A percentile compares a stretch with the other conserved stretches of the same genome.
Evolutionary conservation across 2,329 filamentous ascomycete species (phyloP).

Genomic region (Phaeophleospora eucalypticola): DNA sequence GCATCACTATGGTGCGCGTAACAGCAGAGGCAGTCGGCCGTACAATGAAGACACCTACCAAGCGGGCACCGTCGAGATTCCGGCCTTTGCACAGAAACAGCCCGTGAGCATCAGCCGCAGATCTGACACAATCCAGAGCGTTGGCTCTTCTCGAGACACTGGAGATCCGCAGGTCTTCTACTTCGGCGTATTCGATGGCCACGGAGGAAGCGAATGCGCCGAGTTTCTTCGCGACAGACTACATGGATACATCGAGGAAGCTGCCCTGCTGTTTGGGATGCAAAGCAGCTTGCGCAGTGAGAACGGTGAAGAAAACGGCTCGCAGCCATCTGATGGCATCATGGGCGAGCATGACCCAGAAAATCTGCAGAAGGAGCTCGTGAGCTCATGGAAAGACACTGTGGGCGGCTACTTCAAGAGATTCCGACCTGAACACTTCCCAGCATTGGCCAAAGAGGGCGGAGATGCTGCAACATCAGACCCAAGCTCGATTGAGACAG

Average conservation of each 20-base stretch:
- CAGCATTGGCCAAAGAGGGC: slow-evolving; percentile 20
- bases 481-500: slow-evolving; percentile 64
- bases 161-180: slow-evolving; percentile 97
- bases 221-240: slow-evolving; percentile 79
- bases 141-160: slow-evolving; percentile 66
- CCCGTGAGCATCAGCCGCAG: slow-evolving; percentile 59
- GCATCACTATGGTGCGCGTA: slow-evolving; percentile 84
- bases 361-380: slow-evolving; percentile 65
- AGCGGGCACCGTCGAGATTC: slow-evolving; percentile 87
- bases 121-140: slow-evolving; percentile 24
- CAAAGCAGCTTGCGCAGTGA: slow-evolving; percentile 63
- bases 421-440: slow-evolving; percentile 75
- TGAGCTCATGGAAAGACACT: slow-evolving; percentile 73
- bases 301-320: slow-evolving; percentile 30
- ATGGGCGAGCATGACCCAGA: slow-evolving; percentile 58
- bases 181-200: slow-evolving; percentile 93
- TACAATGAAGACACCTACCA: slow-evolving; percentile 95
- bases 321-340: slow-evolving; percentile 41
- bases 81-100: slow-evolving; percentile 81
- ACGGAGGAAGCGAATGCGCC: slow-evolving; percentile 85
- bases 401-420: slow-evolving; percentile 93
- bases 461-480: slow-evolving; percentile 14
- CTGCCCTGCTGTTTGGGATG: slow-evolving; percentile 71
- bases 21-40: slow-evolving; percentile 73
- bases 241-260: slow-evolving; percentile 83